These are phyloP conservation scores for Theileria orientalis DNA, from an alignment of 169 alveolate species.

Conservation along the genomic window DNA sequence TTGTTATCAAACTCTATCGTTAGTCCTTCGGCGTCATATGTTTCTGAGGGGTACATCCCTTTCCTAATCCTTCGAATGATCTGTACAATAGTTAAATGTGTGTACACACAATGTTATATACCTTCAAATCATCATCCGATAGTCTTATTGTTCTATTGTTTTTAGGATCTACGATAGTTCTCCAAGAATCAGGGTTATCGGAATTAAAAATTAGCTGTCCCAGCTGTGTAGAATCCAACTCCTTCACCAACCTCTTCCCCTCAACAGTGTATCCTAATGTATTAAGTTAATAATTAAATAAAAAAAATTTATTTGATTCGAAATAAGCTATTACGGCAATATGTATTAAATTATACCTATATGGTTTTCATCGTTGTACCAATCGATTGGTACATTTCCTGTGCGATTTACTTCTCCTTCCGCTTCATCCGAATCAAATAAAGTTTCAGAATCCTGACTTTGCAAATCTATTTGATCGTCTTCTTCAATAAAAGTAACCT, in stretches of 20 bases:
- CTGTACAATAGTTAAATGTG: conserved; percentile 16
- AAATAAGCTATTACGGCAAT: neutral
- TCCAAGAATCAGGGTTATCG: conserved; percentile 65
- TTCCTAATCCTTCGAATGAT: conserved; percentile 57
- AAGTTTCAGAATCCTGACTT: conserved; percentile 16
- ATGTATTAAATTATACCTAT: conserved; percentile 24
- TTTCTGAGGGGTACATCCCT: conserved; percentile 65
- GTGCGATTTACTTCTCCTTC: conserved; percentile 56
- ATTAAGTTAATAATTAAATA: neutral
- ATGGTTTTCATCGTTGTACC: conserved; percentile 62
- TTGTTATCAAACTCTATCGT: conserved; percentile 54
- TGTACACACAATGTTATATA: neutral
- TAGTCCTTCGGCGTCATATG: conserved; percentile 54
- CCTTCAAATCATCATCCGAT: conserved; percentile 61
- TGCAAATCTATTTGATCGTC: conserved; percentile 2
- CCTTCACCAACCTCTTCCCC: conserved; percentile 54
- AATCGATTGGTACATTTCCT: conserved; percentile 54
- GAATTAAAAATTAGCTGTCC: conserved; percentile 58
- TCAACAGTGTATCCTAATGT: conserved; percentile 59
- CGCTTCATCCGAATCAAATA: conserved; percentile 61
- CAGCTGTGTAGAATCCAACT: conserved; percentile 58
- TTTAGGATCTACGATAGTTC: conserved; percentile 52
- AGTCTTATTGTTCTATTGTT: conserved; percentile 53
- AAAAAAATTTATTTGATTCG: neutral
- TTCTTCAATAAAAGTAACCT: neutral